Evolutionary conservation across 768 basidiomycete species (phyloP), one percentile per base, ranked within the genome.

Genomic region (Pisolithus tinctorius): DNA sequence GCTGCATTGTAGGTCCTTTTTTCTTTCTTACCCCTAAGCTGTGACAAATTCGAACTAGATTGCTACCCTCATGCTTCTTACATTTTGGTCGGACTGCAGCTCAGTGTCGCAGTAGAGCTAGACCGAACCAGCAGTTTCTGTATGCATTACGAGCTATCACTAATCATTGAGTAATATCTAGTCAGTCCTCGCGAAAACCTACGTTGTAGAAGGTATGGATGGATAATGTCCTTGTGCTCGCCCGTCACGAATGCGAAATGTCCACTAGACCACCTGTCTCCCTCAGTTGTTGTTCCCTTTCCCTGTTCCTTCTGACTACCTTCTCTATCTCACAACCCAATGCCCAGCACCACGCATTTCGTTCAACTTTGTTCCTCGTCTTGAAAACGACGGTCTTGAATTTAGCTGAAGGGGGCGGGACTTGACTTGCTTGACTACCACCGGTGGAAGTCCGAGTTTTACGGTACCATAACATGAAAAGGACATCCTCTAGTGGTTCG

Each of bases 311-410:
- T 61, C 89, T 74, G 37, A 81, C 81, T 13, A 87, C 69, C 63
- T 82, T 83, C 69, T 97, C 93, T 55, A 96, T 92, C 70, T 95
- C 92, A 42, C 79, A 80, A 54, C 90, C 93, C 58, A 98, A 69
- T 1, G 90, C 91, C 87, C 89, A 96, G 59, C 92, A 92, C 94
- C 94, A 97, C 27, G 85, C 77, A 66, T 98, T 93, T 27, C 94
- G 74, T 67, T 98, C 95, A 36, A 97, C 72, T 69, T 84, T 83
- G 62, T 82, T 92, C 63, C 93, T 75, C 47, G 86, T 83, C 55
- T 82, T 78, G 58, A 87, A 85, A 1, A 93, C 76, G 14, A 78
- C 59, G 50, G 83, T 58, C 63, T 84, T 83, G 53, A 80, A 71
- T 59, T 82, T 83, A 53, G 72, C 74, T 42, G 75, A 82, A 49